Evolutionary conservation across 805 yeast species (phyloP), one percentile per base, ranked within the genome.

Genomic region (Babjeviella inositovora): DNA sequence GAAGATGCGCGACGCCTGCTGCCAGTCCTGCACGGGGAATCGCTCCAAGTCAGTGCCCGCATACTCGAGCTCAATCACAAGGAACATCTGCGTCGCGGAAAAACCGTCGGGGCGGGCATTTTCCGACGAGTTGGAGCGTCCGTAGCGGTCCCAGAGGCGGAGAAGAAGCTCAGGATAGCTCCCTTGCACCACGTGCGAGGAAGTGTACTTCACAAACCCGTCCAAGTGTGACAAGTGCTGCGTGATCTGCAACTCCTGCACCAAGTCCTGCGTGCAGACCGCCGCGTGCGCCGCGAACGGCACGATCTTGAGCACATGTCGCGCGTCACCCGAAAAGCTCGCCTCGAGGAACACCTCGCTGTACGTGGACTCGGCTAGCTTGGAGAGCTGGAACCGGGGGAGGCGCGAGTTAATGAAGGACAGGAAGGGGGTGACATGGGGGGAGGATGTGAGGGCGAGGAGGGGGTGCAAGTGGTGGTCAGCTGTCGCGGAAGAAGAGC

Each of bases 211-310:
- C 6, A 55, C 55, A 36, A 57, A 66, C 1, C 73, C 71, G 12
- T 46, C 49, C 13, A 49, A 31, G 3, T 43, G 25, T 27, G 51
- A 47, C 43, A 62, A 34, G 11, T 47, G 39, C 33, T 48, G 40
- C 5, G 62, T 53, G 14, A 62, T 53, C 12, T 47, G 43, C 24
- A 64, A 37, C 34, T 67, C 72, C 31, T 61, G 67, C 17, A 56
- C 41, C 6, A 59, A 41, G 29, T 62, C 58, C 11, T 43, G 37
- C n/a, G n/a, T n/a, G n/a, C n/a, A n/a, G 6, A 57, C 36, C 3
- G 52, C 40, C 10, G 58, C 45, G 34, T 62, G 70, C 5, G 51
- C 56, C 11, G 66, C 68, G 44, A 68, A 64, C 7, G 75, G 71
- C 24, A 65, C 52, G 10, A 68, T 38, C 30, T 67, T 66, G 43